Evolutionary conservation across 2,329 filamentous ascomycete genomes (phyloP).

Genomic region (Fusarium liriodendri): DNA sequence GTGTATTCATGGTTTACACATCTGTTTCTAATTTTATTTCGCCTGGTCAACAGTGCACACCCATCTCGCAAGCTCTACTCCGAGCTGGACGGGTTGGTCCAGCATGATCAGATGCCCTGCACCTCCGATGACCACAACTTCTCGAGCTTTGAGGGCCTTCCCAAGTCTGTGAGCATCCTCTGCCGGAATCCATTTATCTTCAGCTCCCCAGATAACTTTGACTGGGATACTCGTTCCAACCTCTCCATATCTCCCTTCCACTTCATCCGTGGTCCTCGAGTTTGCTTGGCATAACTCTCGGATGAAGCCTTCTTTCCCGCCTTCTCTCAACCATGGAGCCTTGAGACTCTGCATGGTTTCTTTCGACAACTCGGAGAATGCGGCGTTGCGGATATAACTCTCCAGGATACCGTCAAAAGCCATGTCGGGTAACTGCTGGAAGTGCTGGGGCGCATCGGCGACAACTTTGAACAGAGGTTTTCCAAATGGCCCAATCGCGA

Average conservation of each 20-base stretch:
- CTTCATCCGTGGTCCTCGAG: slow-evolving; percentile 39
- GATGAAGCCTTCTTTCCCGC: slow-evolving; percentile 51
- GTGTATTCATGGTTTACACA: background rate
- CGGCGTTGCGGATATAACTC: slow-evolving; percentile 54
- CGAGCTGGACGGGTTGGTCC: slow-evolving; percentile 54
- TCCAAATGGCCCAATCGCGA: slow-evolving; percentile 55
- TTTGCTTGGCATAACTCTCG: slow-evolving; percentile 51
- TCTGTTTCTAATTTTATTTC: background rate
- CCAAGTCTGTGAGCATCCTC: slow-evolving; percentile 47
- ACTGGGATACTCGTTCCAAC: slow-evolving; percentile 52
- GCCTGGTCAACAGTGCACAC: slow-evolving; percentile 7
- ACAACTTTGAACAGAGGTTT: slow-evolving; percentile 57
- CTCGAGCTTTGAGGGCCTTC: slow-evolving; percentile 45
- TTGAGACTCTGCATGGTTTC: slow-evolving; percentile 52
- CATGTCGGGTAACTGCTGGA: slow-evolving; percentile 47
- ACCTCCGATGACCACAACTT: slow-evolving; percentile 47
- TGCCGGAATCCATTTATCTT: slow-evolving; percentile 57
- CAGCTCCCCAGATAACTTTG: slow-evolving; percentile 56
- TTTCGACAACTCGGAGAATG: slow-evolving; percentile 42
- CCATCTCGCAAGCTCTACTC: slow-evolving; percentile 52
- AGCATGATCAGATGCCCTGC: slow-evolving; percentile 59
- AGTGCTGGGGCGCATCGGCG: slow-evolving; percentile 49
- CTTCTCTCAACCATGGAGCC: slow-evolving; percentile 47
- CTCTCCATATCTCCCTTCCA: slow-evolving; percentile 52
- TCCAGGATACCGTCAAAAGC: slow-evolving; percentile 54